phyloP scores from a whole-genome alignment of 2,329 filamentous ascomycete genomes.

The Colletotrichum chrysophilum region DNA sequence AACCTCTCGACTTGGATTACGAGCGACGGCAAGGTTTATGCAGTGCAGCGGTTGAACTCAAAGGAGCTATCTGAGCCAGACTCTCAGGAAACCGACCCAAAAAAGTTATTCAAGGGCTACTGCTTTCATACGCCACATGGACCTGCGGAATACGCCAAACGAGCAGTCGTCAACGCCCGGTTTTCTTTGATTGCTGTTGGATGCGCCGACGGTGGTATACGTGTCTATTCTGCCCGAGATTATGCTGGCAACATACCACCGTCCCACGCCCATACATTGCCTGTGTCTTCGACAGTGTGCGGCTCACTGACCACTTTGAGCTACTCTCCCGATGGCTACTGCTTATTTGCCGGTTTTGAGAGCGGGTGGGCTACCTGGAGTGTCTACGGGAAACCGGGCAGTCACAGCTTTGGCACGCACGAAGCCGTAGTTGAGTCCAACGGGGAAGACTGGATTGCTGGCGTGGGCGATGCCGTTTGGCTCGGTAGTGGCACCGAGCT shows the following conservation, averaged over 20 bases:
- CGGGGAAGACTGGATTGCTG: constrained; percentile 83
- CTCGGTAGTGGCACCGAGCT: constrained; percentile 87
- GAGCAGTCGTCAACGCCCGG: constrained; percentile 87
- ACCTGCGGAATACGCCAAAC: constrained; percentile 66
- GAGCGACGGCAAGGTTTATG: constrained; percentile 85
- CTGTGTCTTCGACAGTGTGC: constrained; percentile 69
- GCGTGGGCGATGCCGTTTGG: constrained; percentile 82
- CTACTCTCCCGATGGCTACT: constrained; percentile 96
- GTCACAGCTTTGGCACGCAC: constrained; percentile 81
- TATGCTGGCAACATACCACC: constrained; percentile 91
- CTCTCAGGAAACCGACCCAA: constrained; percentile 42
- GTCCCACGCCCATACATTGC: constrained; percentile 78
- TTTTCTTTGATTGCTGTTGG: constrained; percentile 93
- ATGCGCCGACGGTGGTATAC: constrained; percentile 78
- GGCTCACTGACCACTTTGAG: constrained; percentile 76
- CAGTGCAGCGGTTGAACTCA: constrained; percentile 74
- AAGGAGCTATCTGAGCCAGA: constrained; percentile 33
- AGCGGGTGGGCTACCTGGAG: constrained; percentile 97
- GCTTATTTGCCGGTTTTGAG: constrained; percentile 91
- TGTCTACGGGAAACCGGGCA: constrained; percentile 91
- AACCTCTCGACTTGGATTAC: constrained; percentile 94
- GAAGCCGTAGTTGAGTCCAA: constrained; percentile 67
- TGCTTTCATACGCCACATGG: constrained; percentile 82
- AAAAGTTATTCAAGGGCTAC: constrained; percentile 84
- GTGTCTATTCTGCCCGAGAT: constrained; percentile 91